Conservation (phyloP, 352 stramenopile genomes). For the Globisporangium recalcitrans region DNA sequence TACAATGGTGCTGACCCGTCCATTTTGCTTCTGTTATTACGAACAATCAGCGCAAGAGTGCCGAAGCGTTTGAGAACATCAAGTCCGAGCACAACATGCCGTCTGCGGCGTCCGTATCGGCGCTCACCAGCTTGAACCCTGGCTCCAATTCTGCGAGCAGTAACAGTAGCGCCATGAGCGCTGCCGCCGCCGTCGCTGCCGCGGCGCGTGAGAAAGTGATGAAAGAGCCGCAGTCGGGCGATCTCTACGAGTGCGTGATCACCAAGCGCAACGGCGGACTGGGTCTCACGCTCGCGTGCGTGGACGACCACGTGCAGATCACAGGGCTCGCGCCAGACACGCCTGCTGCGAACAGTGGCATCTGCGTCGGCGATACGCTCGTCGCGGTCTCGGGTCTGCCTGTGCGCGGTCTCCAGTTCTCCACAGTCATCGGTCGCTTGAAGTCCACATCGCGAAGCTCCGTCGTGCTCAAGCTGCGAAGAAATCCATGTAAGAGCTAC, state of each 20-base stretch:
- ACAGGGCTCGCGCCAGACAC: slow-evolving; percentile 68
- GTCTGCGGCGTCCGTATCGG: slow-evolving; percentile 15
- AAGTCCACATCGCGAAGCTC: slow-evolving; percentile 79
- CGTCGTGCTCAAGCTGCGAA: slow-evolving; percentile 70
- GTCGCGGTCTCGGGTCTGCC: slow-evolving; percentile 68
- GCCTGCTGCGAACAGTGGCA: slow-evolving; percentile 61
- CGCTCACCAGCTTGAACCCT: slow-evolving; percentile 22
- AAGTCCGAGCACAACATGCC: slow-evolving; percentile 27
- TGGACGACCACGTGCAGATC: slow-evolving; percentile 84
- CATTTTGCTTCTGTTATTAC: not conserved
- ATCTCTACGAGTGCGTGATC: slow-evolving; percentile 84
- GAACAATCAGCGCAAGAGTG: slow-evolving; percentile 42
- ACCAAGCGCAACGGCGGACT: slow-evolving; percentile 74
- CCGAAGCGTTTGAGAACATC: slow-evolving; percentile 35
- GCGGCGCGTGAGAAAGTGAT: slow-evolving; percentile 71
- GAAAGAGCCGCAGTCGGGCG: slow-evolving; percentile 74
- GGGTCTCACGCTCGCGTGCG: slow-evolving; percentile 67
- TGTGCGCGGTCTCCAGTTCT: slow-evolving; percentile 75
- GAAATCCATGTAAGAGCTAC: slow-evolving; percentile 70
- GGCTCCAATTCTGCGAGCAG: slow-evolving; percentile 25
- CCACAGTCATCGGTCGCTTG: slow-evolving; percentile 71
- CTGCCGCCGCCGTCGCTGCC: slow-evolving; percentile 23
- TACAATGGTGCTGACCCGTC: not conserved
- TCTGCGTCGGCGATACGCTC: slow-evolving; percentile 74
- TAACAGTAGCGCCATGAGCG: slow-evolving; percentile 22